Conservation (phyloP, 129 eudicot genomes). For the Lonicera japonica region DNA sequence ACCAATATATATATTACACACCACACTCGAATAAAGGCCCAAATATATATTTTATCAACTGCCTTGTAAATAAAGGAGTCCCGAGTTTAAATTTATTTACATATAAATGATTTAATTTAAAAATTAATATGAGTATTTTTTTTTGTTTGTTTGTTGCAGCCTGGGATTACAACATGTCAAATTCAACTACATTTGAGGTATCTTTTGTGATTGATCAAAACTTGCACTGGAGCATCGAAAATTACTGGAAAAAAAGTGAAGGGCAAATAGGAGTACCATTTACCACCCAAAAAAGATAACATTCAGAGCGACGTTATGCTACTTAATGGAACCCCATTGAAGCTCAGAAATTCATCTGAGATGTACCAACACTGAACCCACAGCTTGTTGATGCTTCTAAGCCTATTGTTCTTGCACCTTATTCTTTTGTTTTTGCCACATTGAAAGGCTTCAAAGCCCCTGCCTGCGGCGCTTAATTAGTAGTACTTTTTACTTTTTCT, state of each 20-base stretch:
- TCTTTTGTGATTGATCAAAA: conserved; percentile 18
- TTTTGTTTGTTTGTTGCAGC: conserved; percentile 18
- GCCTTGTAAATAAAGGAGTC: too few species aligned
- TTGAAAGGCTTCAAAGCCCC: conserved; percentile 29
- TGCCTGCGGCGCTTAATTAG: too few species aligned
- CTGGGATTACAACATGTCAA: conserved; percentile 46
- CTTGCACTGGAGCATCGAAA: neutral
- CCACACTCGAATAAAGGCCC: too few species aligned
- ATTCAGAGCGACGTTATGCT: conserved; percentile 36
- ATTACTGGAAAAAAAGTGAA: neutral
- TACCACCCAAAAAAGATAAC: conserved; percentile 41
- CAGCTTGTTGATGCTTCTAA: conserved; percentile 16
- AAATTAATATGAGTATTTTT: too few species aligned
- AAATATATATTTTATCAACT: too few species aligned
- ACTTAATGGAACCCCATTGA: conserved; percentile 32
- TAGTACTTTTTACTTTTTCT: too few species aligned
- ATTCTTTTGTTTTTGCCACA: conserved; percentile 32
- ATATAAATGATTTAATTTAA: too few species aligned
- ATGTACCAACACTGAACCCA: conserved; percentile 33
- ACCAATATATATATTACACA: too few species aligned
- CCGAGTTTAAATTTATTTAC: too few species aligned
- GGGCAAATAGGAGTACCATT: conserved; percentile 46
- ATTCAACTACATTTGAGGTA: conserved; percentile 29
- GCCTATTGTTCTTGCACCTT: conserved; percentile 22
- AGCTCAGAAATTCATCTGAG: conserved; percentile 28